A percentile compares a stretch with the other conserved stretches of the same genome.
Evolutionary conservation across 2,329 filamentous ascomycete genomes (phyloP).

Genomic region (Penicillium rolfsii): DNA sequence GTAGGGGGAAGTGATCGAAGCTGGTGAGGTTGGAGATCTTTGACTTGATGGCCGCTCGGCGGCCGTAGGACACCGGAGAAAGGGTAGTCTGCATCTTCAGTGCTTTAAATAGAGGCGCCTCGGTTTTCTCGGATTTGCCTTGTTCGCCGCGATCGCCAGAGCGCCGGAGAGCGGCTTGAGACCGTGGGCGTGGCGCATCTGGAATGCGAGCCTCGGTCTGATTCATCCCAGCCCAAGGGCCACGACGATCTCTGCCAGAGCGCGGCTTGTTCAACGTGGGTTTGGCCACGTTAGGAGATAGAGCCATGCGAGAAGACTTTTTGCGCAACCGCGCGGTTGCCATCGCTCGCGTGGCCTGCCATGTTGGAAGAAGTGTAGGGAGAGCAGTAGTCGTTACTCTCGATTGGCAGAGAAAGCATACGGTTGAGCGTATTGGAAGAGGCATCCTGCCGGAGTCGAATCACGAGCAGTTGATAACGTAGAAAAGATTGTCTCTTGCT

Average conservation of each 20-base stretch:
- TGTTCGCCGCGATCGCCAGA: conserved; percentile 42
- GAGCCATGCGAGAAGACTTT: conserved; percentile 43
- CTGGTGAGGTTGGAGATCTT: conserved; percentile 68
- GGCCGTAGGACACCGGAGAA: conserved; percentile 74
- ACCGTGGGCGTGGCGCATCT: conserved; percentile 42
- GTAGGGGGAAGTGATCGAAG: conserved; percentile 79
- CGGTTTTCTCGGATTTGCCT: conserved; percentile 47
- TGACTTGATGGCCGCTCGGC: conserved; percentile 64
- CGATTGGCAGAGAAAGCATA: conserved; percentile 41
- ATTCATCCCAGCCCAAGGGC: conserved; percentile 65
- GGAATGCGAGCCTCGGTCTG: conserved; percentile 53
- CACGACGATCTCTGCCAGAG: conserved; percentile 48
- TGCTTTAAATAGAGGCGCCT: conserved; percentile 68
- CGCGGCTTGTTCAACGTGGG: conserved; percentile 41
- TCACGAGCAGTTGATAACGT: conserved; percentile 22
- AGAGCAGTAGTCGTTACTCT: conserved; percentile 25
- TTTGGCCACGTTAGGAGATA: conserved; percentile 40
- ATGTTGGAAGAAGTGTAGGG: conserved; percentile 26
- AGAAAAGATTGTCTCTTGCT: conserved; percentile 5
- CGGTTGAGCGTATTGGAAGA: conserved; percentile 32
- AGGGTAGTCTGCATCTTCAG: conserved; percentile 91
- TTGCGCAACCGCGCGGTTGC: conserved; percentile 38
- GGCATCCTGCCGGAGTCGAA: conserved; percentile 30
- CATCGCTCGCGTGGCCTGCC: conserved; percentile 39
- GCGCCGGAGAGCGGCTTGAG: conserved; percentile 49